These are phyloP conservation scores for Orbilia blumenaviensis DNA, from an alignment of 2,329 filamentous ascomycete species.

Conservation along the genomic window DNA sequence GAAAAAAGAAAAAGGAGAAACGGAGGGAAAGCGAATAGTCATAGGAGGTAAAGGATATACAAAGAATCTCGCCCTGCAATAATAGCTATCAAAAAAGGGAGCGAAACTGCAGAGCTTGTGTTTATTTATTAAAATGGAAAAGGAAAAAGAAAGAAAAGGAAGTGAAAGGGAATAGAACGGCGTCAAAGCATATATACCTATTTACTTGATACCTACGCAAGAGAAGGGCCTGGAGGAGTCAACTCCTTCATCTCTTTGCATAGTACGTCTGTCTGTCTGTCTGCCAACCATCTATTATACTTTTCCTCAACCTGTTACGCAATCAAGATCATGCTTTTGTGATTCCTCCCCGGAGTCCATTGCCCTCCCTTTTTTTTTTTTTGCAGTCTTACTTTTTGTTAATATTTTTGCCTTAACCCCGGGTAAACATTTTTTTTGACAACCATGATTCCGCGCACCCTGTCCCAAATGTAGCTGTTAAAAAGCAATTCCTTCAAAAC, in stretches of 20 bases:
- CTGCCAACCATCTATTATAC: not conserved
- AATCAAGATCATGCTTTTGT: constrained; percentile 7
- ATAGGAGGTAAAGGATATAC: no score
- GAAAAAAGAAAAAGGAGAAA: not conserved
- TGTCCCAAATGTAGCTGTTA: constrained; percentile 2
- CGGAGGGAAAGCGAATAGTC: no score
- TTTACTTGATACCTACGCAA: no score
- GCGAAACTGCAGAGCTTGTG: no score
- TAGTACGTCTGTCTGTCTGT: no score
- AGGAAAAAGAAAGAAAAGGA: constrained; percentile 1
- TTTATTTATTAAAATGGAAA: no score
- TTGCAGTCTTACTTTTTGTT: no score
- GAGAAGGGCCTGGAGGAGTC: no score
- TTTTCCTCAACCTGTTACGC: not conserved
- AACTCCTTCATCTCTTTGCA: not conserved
- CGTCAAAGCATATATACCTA: not conserved
- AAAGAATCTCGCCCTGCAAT: no score
- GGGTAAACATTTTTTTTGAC: no score
- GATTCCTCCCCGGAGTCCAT: not conserved
- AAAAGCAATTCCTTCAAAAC: not conserved
- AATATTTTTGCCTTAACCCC: no score
- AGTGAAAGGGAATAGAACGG: not conserved
- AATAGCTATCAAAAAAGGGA: no score
- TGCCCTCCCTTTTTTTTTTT: not conserved
- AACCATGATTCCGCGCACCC: not conserved